These are phyloP conservation scores for Lecanoromycetidae sp. DNA, from an alignment of 2,329 filamentous ascomycete genomes.

Conservation along the genomic window DNA sequence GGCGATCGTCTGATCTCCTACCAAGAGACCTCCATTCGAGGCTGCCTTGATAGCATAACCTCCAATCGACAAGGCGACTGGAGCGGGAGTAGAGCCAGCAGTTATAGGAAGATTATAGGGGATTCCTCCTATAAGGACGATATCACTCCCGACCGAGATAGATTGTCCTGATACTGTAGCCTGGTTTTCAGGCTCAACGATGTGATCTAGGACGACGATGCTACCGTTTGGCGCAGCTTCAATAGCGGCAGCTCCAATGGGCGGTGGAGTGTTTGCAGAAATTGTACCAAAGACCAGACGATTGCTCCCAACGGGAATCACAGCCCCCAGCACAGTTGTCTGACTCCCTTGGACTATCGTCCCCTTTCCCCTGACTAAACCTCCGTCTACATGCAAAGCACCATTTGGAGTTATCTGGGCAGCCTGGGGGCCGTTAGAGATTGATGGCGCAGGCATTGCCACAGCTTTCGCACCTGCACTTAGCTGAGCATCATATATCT, in stretches of 20 bases:
- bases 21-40: background rate
- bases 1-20: slow-evolving; percentile 2
- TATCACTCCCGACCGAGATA: background rate
- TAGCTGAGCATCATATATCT: too few species aligned
- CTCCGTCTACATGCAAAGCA: background rate
- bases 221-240: too few species aligned
- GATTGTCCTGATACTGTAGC: background rate
- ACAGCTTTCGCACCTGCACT: too few species aligned
- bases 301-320: too few species aligned
- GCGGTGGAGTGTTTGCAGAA: too few species aligned
- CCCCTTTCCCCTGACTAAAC: too few species aligned
- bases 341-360: too few species aligned
- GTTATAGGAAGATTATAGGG: background rate
- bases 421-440: background rate
- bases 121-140: background rate
- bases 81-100: background rate
- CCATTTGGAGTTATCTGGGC: background rate
- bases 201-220: too few species aligned
- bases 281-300: too few species aligned
- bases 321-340: background rate
- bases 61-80: background rate
- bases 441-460: background rate
- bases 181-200: too few species aligned
- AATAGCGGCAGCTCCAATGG: too few species aligned
- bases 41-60: background rate